Evolutionary conservation across 225 moss, liverwort and hornwort species (phyloP).

Genomic region (Pseudoscleropodium purum): DNA sequence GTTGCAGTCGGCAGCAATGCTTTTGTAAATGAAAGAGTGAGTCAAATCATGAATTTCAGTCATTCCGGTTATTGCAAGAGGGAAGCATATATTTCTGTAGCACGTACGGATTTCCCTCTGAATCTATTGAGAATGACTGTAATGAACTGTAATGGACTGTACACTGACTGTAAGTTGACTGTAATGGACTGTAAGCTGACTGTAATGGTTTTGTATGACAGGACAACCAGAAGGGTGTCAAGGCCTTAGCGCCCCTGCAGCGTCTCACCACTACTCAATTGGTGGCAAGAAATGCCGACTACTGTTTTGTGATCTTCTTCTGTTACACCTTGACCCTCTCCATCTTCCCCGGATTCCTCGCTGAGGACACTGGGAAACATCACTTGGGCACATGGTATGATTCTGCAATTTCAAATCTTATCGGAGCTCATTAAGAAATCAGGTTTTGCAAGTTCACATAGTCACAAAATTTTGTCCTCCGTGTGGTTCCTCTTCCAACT

Average conservation of each 20-base stretch:
- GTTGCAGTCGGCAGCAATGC: slow-evolving; percentile 29
- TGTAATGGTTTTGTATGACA: not conserved
- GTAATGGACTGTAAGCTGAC: not conserved
- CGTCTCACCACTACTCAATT: slow-evolving; percentile 57
- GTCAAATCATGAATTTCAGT: not conserved
- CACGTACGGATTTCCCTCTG: not conserved
- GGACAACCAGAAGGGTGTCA: slow-evolving; percentile 3
- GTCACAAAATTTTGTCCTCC: not conserved
- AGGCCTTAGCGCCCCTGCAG: not conserved
- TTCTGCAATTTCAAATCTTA: not conserved
- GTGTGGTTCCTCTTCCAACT: not conserved
- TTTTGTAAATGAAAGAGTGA: slow-evolving; percentile 2
- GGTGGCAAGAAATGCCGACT: slow-evolving; percentile 57
- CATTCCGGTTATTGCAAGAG: not conserved
- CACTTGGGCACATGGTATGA: slow-evolving; percentile 63
- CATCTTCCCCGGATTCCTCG: slow-evolving; percentile 82
- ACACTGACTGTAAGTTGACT: not conserved
- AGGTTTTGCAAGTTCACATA: not conserved
- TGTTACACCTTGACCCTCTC: slow-evolving; percentile 59
- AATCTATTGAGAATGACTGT: not conserved
- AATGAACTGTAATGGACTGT: not conserved
- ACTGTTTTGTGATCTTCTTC: slow-evolving; percentile 48
- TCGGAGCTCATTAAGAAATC: not conserved
- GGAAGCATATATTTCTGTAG: not conserved
- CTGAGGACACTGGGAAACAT: slow-evolving; percentile 81